Evolutionary conservation across 495 filamentous ascomycete species (phyloP).

Genomic region (Cercophora sp.): DNA sequence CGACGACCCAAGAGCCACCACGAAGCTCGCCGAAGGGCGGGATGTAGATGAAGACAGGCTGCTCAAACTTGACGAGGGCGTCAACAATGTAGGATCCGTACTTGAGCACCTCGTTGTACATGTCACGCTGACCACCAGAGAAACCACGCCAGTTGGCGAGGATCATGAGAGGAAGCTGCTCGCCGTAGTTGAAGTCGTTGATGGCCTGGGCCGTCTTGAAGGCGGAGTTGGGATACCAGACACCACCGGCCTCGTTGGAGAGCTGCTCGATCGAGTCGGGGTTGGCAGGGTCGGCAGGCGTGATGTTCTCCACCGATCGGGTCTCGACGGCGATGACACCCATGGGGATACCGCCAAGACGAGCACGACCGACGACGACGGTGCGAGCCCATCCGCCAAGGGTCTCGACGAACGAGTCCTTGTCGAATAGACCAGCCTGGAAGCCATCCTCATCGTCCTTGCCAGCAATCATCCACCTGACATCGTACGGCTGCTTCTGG

Average conservation of each 20-base stretch:
- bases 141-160: conserved; percentile 99
- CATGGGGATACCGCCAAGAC: conserved; percentile 95
- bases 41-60: conserved; percentile 98
- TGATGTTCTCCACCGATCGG: conserved; percentile 92
- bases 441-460: conserved; percentile 74
- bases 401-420: conserved; percentile 92
- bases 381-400: conserved; percentile 96
- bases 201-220: conserved; percentile 99
- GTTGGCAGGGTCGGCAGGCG: conserved; percentile 96
- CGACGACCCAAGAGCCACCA: conserved; percentile 98
- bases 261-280: conserved; percentile 96
- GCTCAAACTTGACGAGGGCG: conserved; percentile 95
- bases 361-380: conserved; percentile 93
- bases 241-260: conserved; percentile 88
- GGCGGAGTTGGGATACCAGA: conserved; percentile 99
- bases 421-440: conserved; percentile 89
- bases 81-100: conserved; percentile 99
- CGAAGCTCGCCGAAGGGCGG: conserved; percentile 94
- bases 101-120: conserved; percentile 99
- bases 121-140: conserved; percentile 97
- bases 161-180: conserved; percentile 98
- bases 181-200: conserved; percentile 97
- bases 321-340: conserved; percentile 98
- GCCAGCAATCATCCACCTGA: conserved; percentile 86
- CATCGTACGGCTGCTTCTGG: conserved; percentile 85